Evolutionary conservation across 768 basidiomycete species (phyloP).

Genomic region (Kwoniella dendrophila): DNA sequence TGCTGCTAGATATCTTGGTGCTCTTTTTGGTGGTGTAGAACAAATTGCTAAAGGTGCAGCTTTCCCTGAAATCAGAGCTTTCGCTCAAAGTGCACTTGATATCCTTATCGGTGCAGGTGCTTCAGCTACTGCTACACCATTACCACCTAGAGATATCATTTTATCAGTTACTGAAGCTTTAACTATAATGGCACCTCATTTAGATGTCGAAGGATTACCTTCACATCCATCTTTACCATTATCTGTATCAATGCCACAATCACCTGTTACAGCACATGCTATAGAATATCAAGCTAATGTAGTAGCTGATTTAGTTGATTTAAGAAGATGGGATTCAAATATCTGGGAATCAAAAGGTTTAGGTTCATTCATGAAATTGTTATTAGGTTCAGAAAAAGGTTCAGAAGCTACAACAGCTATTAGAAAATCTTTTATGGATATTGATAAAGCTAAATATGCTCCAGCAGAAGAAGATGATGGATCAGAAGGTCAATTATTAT

Average conservation of each 20-base stretch:
- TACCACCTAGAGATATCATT: slow-evolving; percentile 70
- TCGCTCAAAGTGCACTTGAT: slow-evolving; percentile 76
- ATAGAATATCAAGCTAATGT: slow-evolving; percentile 74
- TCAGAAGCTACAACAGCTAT: slow-evolving; percentile 58
- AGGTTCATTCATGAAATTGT: slow-evolving; percentile 70
- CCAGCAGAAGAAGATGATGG: slow-evolving; percentile 58
- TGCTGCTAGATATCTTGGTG: slow-evolving; percentile 82
- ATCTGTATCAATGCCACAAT: slow-evolving; percentile 61
- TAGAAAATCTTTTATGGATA: slow-evolving; percentile 71
- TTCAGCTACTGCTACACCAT: slow-evolving; percentile 69
- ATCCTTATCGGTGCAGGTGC: slow-evolving; percentile 83
- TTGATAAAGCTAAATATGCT: slow-evolving; percentile 72
- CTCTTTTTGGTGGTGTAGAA: slow-evolving; percentile 85
- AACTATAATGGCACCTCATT: slow-evolving; percentile 64
- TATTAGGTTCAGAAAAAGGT: slow-evolving; percentile 60
- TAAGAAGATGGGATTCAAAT: slow-evolving; percentile 55
- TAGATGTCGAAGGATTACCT: slow-evolving; percentile 61
- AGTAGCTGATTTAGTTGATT: slow-evolving; percentile 71
- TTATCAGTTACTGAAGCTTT: slow-evolving; percentile 66
- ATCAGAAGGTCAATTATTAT: slow-evolving; percentile 81
- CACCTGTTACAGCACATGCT: slow-evolving; percentile 63
- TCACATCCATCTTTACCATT: slow-evolving; percentile 61
- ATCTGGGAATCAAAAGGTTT: slow-evolving; percentile 64
- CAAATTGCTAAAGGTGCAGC: slow-evolving; percentile 87
- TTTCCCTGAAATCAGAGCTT: slow-evolving; percentile 97